Percentiles rank a stretch among this genome's conserved stretches.
Conservation (phyloP, 495 filamentous ascomycete genomes). For the Aspergillus saccharolyticus region DNA sequence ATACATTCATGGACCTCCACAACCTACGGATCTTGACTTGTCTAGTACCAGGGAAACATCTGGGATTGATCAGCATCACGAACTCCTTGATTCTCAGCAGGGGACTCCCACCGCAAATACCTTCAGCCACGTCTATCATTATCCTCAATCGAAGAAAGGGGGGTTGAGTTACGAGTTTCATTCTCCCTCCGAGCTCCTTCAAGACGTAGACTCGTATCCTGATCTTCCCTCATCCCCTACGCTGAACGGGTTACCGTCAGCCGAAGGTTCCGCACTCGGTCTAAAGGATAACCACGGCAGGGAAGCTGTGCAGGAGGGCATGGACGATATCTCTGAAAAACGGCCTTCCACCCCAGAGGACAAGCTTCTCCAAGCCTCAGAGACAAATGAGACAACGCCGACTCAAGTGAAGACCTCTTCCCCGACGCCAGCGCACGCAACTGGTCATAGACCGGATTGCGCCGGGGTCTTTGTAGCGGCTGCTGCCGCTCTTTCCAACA, state of each 20-base stretch:
- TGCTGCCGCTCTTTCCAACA: slow-evolving; percentile 17
- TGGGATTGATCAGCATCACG: slow-evolving; percentile 8
- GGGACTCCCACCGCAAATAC: slow-evolving; percentile 33
- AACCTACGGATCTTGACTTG: slow-evolving; percentile 20
- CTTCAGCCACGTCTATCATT: slow-evolving; percentile 9
- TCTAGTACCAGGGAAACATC: slow-evolving; percentile 17
- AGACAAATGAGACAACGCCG: slow-evolving; percentile 15
- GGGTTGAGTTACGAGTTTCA: slow-evolving; percentile 44
- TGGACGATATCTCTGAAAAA: slow-evolving; percentile 10
- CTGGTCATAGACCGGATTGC: slow-evolving; percentile 16
- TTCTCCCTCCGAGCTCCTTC: slow-evolving; percentile 41
- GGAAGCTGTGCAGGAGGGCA: slow-evolving; percentile 11
- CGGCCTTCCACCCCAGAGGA: slow-evolving; percentile 17
- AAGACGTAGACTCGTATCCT: slow-evolving; percentile 26
- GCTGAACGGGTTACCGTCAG: slow-evolving; percentile 29
- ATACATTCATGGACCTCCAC: slow-evolving; percentile 15
- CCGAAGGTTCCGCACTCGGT: slow-evolving; percentile 33
- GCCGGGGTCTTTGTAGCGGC: slow-evolving; percentile 27
- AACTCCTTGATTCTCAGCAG: slow-evolving; percentile 34
- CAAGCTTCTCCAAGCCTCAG: slow-evolving; percentile 2
- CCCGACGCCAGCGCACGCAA: slow-evolving; percentile 6
- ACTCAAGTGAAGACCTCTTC: slow-evolving; percentile 16
- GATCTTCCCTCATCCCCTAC: slow-evolving; percentile 27
- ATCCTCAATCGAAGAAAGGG: slow-evolving; percentile 19
- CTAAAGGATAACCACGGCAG: slow-evolving; percentile 15